Evolutionary conservation across 805 yeast genomes (phyloP), one percentile per base, ranked within the genome.

Genomic region (Zygoascus flipseniorum): DNA sequence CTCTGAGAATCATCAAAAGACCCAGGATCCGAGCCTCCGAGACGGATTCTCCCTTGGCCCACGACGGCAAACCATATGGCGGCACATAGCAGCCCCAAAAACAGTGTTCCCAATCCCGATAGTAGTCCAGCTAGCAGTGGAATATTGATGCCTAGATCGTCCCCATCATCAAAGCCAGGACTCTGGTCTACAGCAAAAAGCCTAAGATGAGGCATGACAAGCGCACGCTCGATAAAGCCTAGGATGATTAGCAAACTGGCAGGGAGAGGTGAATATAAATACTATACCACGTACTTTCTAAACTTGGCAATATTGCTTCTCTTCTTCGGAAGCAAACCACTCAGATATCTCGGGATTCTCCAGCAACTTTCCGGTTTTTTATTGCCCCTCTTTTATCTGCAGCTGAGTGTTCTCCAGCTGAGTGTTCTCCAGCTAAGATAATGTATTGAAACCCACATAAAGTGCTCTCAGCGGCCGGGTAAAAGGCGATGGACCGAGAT

Each of bases 1-100:
- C 76, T 70, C 41, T 79, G 81, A 50, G 79, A 83, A 58, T 83
- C 90, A 59, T 82, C 89, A 56, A 79, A 74, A 47, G 77, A 74
- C 20, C 83, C 86, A 0, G 86, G 83, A 18, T 71, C 65, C 13
- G 75, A 76, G 37, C 65, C 65, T 37, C 69, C 66, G 41, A 71
- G 62, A 43, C 64, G 62, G 60, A 73, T 56, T 50, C 71, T 57
- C 13, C 50, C 66, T 56, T 49, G 66, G 43, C 68, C 62, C 51
- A 65, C 60, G 56, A 71, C 35, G 59, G 68, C 61, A 58, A 68
- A 58, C 71, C 68, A 55, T 56, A 65, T 26, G 18, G 58, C 59
- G 31, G 58, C 59, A 31, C 65, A 43, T 9, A 70, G 50, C 31
- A 71, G 54, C 8, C 66, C 63, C 39, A 72, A 55, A 47, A 71